Evolutionary conservation across 257 asterid species (phyloP), one percentile per base, ranked within the genome.

Genomic region (Solanum appendiculatum): DNA sequence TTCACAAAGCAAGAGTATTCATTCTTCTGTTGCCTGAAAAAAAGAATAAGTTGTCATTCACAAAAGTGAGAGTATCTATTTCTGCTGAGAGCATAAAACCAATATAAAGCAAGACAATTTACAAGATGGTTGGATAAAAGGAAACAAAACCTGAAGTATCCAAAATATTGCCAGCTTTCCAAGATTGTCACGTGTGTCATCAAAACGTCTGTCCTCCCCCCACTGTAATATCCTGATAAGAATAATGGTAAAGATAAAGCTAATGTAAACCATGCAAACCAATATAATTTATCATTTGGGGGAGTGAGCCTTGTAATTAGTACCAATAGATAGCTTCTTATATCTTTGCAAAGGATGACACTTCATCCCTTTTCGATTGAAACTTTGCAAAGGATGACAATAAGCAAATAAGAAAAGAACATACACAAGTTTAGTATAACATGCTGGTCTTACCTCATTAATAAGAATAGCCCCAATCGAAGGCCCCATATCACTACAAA

Each of bases 201-300:
- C 99, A 88, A 97, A 96, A 81, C 99, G 96, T 7, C 92, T 95
- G 91, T 97, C 99, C 93, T 97, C 99, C 63, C 99, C 99, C 99
- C 99, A 97, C 88, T 90, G 93, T 86, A 96, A 77, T 86, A 97
- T 96, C 93, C 99, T 97, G 86, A 69, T 60, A 86, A 44, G 86
- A 89, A 81, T 36, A 63, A 86, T 5, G 85, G 73, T 23, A 72
- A 27, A 29, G 74, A 39, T 70, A 69, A 54, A 21, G 60, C 87
- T 54, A 40, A 63, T 12, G 63, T 64, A 46, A 46, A 39, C 82
- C 82, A 37, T 21, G 29, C 20, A 73, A 36, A 73, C 81, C 48
- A 73, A 73, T 36, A 37, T 73, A 73, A 21, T 69, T 31, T 31
- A 69, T 73, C 33, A 75, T 74, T 73, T 20, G 31, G 33, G 6